A percentile compares a stretch with the other conserved stretches of the same genome.
Evolutionary conservation across 805 yeast genomes (phyloP).

Genomic region (Zygosaccharomyces bailii): DNA sequence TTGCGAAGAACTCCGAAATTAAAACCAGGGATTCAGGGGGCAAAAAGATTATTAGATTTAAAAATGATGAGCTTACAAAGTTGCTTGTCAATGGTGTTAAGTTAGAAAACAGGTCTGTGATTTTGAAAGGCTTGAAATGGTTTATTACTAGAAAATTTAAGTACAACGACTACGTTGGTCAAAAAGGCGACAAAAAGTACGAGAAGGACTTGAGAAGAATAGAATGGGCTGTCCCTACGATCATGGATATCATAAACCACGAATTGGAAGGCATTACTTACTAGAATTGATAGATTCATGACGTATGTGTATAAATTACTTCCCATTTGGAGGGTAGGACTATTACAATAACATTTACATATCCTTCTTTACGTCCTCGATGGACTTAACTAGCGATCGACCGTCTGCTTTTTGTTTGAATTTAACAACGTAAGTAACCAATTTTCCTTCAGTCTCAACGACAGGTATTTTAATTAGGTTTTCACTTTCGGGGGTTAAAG

Average conservation of each 20-base stretch:
- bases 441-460: conserved; percentile 50
- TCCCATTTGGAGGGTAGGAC: too few relatives aligned
- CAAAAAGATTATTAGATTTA: conserved; percentile 29
- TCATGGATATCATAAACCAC: conserved; percentile 14
- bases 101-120: conserved; percentile 27
- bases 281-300: conserved; percentile 7
- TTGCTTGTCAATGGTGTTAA: conserved; percentile 23
- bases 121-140: conserved; percentile 36
- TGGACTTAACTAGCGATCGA: conserved; percentile 31
- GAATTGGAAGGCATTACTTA: conserved; percentile 17
- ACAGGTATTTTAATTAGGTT: conserved; percentile 65
- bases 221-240: conserved; percentile 29
- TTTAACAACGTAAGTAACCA: conserved; percentile 66
- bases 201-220: conserved; percentile 33
- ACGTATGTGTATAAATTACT: conserved; percentile 1
- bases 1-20: conserved; percentile 61
- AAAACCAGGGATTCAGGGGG: conserved; percentile 34
- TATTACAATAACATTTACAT: conserved; percentile 28
- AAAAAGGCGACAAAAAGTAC: conserved; percentile 21
- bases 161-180: conserved; percentile 23
- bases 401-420: conserved; percentile 54
- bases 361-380: conserved; percentile 33
- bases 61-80: conserved; percentile 30
- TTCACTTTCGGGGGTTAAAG: conserved; percentile 54
- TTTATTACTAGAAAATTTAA: conserved; percentile 30